Conservation (phyloP, 306 rosid genomes). For the Rosa persica region DNA sequence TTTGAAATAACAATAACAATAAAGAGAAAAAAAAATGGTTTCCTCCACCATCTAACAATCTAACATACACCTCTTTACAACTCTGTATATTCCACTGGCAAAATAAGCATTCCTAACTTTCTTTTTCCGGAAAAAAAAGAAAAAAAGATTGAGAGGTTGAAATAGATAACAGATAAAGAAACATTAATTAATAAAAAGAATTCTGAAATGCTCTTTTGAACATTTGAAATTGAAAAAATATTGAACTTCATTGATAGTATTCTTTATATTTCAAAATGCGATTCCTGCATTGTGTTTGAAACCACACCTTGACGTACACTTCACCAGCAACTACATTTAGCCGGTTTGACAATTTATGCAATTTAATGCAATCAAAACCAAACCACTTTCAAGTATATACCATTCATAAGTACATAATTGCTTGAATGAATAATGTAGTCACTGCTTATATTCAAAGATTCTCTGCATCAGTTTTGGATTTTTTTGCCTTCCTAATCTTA, state of each 20-base stretch:
- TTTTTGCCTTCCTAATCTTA: slow-evolving; percentile 1
- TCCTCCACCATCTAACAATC: neutral
- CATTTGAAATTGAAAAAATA: neutral
- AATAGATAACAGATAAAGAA: neutral
- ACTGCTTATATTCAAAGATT: slow-evolving; percentile 2
- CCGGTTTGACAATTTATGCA: neutral
- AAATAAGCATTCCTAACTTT: neutral
- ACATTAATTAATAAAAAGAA: neutral
- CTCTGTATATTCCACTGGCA: slow-evolving; percentile 4
- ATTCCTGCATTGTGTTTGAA: neutral
- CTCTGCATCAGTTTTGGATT: neutral
- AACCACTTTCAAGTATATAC: neutral
- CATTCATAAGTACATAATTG: neutral
- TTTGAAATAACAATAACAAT: neutral
- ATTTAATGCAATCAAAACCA: neutral
- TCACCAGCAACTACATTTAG: neutral
- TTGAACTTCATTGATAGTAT: neutral
- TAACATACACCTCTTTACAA: neutral
- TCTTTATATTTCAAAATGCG: neutral
- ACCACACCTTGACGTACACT: neutral
- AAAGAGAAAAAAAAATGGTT: neutral
- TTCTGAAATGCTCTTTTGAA: neutral
- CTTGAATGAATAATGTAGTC: neutral
- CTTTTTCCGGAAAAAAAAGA: neutral
- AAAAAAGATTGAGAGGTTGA: neutral